Evolutionary conservation across 2,329 filamentous ascomycete genomes (phyloP), one percentile per base, ranked within the genome.

Genomic region (Phyllosticta citrichinensis): DNA sequence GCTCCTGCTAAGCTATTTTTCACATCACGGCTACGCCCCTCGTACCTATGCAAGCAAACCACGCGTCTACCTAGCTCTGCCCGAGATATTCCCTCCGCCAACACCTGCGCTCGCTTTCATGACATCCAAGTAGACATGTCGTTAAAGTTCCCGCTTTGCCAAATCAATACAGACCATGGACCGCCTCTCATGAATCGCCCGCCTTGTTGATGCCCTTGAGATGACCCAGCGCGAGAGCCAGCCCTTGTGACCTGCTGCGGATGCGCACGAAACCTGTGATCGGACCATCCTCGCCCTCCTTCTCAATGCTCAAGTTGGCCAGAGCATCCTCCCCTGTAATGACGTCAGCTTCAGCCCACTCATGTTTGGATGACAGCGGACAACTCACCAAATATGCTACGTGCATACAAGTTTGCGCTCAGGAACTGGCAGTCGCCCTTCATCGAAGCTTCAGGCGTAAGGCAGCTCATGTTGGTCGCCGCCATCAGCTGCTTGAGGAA

Each of bases 361-460:
- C 40, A 52, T 20, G 4, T 2, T n/a, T 22, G 22, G 22, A 33
- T n/a, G 5, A 35, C 64, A 58, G 19, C n/a, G 55, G 14, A 35
- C 2, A 70, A 83, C 92, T 80, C 87, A 99, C 94, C 94, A 74
- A 99, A 99, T 57, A 99, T 93, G 73, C 92, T 97, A 69, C 91
- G 86, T 64, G 94, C 94, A 71, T 99, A 99, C 50, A 99, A 78
- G 71, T 99, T 99, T 20, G 94, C 94, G 71, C 92, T 97, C 74
- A 99, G 76, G 81, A 99, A 99, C 72, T 97, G 92, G 73, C 94
- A 99, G 70, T 99, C 94, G 58, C 94, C 94, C 81, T 96, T 93
- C 74, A 99, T 83, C 63, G 91, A 96, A 24, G 93, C 94, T 71
- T 97, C 94, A 2, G 94, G 94, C 6, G 94, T 99, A 69, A 99